Evolutionary conservation across 73 alveolate genomes (phyloP).

Genomic region (Blepharisma japonicum): DNA sequence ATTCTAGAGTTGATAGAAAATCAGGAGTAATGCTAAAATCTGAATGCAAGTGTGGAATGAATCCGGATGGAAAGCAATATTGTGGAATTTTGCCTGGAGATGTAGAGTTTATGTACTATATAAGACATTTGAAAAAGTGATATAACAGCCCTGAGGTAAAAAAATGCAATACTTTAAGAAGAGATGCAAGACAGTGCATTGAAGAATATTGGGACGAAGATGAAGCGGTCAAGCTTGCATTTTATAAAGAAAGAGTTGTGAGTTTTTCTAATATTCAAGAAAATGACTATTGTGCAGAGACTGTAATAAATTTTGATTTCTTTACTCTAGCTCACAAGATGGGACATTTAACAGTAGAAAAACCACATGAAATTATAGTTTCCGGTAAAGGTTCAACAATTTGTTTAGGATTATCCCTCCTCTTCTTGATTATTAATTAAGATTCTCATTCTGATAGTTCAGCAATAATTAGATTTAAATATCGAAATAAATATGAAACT

Average conservation of each 20-base stretch:
- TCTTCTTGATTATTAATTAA: too few species aligned
- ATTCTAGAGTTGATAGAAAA: neutral
- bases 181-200: neutral
- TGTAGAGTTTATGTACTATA: neutral
- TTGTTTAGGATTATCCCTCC: too few species aligned
- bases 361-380: too few species aligned
- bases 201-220: neutral
- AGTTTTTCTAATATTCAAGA: neutral
- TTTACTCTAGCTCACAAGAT: too few species aligned
- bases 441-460: too few species aligned
- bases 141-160: neutral
- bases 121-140: neutral
- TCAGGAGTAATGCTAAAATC: too few species aligned
- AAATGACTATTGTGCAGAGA: slow-evolving; percentile 1
- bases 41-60: neutral
- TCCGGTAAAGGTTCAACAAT: too few species aligned
- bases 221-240: neutral
- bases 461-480: too few species aligned
- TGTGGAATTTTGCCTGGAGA: slow-evolving; percentile 10
- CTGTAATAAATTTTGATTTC: neutral
- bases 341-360: too few species aligned
- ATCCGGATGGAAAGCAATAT: neutral
- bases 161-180: neutral
- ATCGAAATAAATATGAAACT: too few species aligned
- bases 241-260: neutral